Evolutionary conservation across 2,329 filamentous ascomycete genomes (phyloP).

Genomic region (Triangularia verruculosa): DNA sequence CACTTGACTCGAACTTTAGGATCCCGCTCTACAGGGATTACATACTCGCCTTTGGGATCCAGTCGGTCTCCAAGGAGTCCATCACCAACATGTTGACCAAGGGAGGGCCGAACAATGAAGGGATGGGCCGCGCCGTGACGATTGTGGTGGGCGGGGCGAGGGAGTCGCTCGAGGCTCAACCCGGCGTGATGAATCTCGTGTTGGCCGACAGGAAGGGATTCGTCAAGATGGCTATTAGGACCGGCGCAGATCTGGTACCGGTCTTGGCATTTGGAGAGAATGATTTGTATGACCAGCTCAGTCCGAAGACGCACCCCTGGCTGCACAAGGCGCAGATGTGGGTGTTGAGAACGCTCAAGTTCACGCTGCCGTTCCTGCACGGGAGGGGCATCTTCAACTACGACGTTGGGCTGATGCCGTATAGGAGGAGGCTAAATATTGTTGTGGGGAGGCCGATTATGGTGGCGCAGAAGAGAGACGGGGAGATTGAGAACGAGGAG

Average conservation of each 20-base stretch:
- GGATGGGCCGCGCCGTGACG: constrained; percentile 92
- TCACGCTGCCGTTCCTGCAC: constrained; percentile 87
- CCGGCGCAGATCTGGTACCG: constrained; percentile 90
- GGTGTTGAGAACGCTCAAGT: constrained; percentile 82
- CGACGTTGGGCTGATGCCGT: constrained; percentile 94
- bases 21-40: constrained; percentile 94
- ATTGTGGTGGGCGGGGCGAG: constrained; percentile 92
- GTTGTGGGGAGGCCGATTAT: constrained; percentile 82
- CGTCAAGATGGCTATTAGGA: constrained; percentile 86
- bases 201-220: constrained; percentile 86
- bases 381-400: constrained; percentile 95
- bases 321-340: constrained; percentile 81
- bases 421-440: constrained; percentile 80
- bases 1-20: constrained; percentile 93
- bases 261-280: constrained; percentile 94
- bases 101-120: constrained; percentile 73
- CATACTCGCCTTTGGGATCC: constrained; percentile 81
- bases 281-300: constrained; percentile 88
- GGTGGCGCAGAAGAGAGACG: constrained; percentile 53
- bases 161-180: constrained; percentile 86
- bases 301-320: constrained; percentile 70
- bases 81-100: constrained; percentile 84
- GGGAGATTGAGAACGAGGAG: constrained; percentile 63
- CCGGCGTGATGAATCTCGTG: constrained; percentile 72
- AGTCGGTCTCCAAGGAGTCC: constrained; percentile 85